Base-by-base conservation (phyloP, 1,284 basidiomycete species). In the Baeospora myosura region DNA sequence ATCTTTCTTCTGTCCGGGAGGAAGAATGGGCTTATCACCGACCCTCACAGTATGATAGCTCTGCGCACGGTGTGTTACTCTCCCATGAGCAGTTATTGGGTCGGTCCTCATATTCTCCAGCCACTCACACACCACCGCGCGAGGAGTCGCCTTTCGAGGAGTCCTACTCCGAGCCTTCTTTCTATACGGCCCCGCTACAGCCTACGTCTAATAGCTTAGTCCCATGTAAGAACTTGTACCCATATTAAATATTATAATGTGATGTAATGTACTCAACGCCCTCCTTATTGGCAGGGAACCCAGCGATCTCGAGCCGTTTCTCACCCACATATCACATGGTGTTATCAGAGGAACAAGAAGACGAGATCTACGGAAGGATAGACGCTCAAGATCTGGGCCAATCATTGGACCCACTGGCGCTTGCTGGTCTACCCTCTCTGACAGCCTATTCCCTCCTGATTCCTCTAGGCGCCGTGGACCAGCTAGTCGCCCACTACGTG, bases 201-300 rank as follows among this genome's bases (percentile, higher is more conserved):
- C n/a, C 63, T 52, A 49, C 61, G 49, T 53, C 62, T 59, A 60
- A 55, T 73, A 71, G 64, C 61, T 59, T 74, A 72, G 69, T 58
- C 48, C 47, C 64, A 68, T 78, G 79, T 82, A 82, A 82, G 80
- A 74, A 62, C 54, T 62, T 72, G 77, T 82, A 81, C 72, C n/a
- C n/a, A n/a, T 76, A 77, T 71, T 78, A 70, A 77, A 66, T 61
- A 55, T 55, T 72, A 68, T 74, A 76, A 72, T 75, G 68, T 74
- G 71, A 76, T 76, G 74, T 74, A 71, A 60, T 60, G 70, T 78
- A 69, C 76, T 82, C 77, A 81, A 80, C 69, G 63, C 71, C n/a
- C 54, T 56, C 64, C 64, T 69, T 69, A 58, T 68, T 69, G 63
- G 63, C 65, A 77, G 75, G 75, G 51, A 39, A 28, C 22, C 30